Evolutionary conservation across 140 eudicot genomes (phyloP).

Genomic region (Stevia rebaudiana): DNA sequence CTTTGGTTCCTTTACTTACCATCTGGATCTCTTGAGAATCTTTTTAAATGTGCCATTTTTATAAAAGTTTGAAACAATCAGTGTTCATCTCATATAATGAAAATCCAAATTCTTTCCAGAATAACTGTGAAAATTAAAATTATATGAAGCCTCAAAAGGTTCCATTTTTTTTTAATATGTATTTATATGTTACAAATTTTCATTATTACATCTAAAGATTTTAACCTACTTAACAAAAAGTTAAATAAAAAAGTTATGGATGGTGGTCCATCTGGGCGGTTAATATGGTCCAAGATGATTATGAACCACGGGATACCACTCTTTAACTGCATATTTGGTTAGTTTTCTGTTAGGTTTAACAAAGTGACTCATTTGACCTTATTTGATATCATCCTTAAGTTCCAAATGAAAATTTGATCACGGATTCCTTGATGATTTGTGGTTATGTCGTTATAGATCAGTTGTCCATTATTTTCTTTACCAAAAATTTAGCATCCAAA

Average conservation of each 20-base stretch:
- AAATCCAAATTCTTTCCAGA: not conserved
- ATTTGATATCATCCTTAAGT: slow-evolving; percentile 3
- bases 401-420: slow-evolving; percentile 23
- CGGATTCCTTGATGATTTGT: slow-evolving; percentile 11
- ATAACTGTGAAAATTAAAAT: not conserved
- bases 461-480: slow-evolving; percentile 5
- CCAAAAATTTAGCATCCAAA: slow-evolving; percentile 7
- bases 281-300: slow-evolving; percentile 18
- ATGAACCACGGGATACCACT: slow-evolving; percentile 9
- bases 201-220: not conserved
- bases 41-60: not conserved
- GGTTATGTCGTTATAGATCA: slow-evolving; percentile 5
- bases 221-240: not conserved
- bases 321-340: slow-evolving; percentile 31
- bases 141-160: not conserved
- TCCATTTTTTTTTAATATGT: not conserved
- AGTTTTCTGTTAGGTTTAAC: slow-evolving; percentile 15
- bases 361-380: slow-evolving; percentile 25
- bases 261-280: slow-evolving; percentile 14
- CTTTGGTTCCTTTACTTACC: not conserved
- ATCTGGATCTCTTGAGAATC: not conserved
- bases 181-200: too few relatives aligned
- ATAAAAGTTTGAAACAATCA: not conserved
- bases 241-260: not conserved
- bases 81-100: not conserved